Percentiles rank a stretch among this genome's conserved stretches.
Conservation (phyloP, 176 grass and related monocot species). For the Typha latifolia region DNA sequence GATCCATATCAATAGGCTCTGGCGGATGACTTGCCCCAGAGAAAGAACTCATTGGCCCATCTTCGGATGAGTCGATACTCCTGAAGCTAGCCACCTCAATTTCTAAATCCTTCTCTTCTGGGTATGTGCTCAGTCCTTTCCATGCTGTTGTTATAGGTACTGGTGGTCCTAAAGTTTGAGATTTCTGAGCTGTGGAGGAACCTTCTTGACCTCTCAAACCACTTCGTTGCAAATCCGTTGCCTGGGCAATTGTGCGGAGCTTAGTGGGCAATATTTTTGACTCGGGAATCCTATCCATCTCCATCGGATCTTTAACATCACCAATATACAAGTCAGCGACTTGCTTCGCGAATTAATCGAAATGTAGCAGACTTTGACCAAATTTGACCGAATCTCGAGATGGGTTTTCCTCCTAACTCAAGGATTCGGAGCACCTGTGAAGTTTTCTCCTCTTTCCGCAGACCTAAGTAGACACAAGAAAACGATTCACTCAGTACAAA, state of each 20-base stretch:
- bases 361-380: neutral
- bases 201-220: conserved; percentile 1
- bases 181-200: neutral
- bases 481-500: neutral
- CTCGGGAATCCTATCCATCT: conserved; percentile 23
- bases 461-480: neutral
- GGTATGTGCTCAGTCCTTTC: conserved; percentile 52
- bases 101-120: conserved; percentile 49
- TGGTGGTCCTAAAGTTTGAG: conserved; percentile 19
- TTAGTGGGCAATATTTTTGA: neutral
- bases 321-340: neutral
- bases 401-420: neutral
- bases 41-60: conserved; percentile 60
- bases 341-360: neutral
- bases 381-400: neutral
- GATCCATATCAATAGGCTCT: conserved; percentile 84
- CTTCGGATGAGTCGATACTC: conserved; percentile 66
- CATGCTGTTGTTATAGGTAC: conserved; percentile 45
- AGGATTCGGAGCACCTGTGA: neutral
- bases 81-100: conserved; percentile 66
- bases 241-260: neutral
- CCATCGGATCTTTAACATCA: conserved; percentile 6
- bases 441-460: neutral
- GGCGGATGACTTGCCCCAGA: conserved; percentile 72
- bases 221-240: neutral